Evolutionary conservation across 805 yeast species (phyloP).

Genomic region (Citeromyces nyonsensis): DNA sequence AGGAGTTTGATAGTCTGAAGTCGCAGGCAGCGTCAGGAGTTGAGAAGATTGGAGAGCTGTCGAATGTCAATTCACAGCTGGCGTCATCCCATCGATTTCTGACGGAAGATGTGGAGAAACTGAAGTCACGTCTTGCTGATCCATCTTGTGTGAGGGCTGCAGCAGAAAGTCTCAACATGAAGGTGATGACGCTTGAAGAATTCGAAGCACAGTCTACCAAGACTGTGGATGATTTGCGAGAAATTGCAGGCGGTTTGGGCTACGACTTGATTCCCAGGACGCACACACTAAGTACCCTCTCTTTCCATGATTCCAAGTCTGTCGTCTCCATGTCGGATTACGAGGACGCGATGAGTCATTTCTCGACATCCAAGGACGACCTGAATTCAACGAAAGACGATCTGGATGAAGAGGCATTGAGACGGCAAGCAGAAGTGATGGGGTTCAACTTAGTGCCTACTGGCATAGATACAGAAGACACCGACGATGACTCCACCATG

Average conservation of each 20-base stretch:
- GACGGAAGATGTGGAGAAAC: slow-evolving; percentile 3
- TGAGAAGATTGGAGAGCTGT: slow-evolving; percentile 2
- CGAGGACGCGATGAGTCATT: slow-evolving; percentile 5
- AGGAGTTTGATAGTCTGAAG: slow-evolving; percentile 6
- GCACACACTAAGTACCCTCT: too few species aligned
- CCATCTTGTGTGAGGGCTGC: too few species aligned
- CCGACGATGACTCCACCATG: slow-evolving; percentile 8
- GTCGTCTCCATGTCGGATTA: slow-evolving; percentile 1
- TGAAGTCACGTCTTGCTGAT: neutral
- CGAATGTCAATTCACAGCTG: slow-evolving; percentile 4
- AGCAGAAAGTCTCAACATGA: too few species aligned
- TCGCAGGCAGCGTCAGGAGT: neutral
- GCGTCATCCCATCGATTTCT: slow-evolving; percentile 4
- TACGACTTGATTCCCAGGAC: too few species aligned
- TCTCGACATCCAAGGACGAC: too few species aligned
- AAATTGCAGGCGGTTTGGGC: too few species aligned
- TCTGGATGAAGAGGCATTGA: slow-evolving; percentile 14
- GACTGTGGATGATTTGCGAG: too few species aligned
- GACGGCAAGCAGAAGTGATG: slow-evolving; percentile 16
- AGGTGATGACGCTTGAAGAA: too few species aligned
- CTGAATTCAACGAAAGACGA: slow-evolving; percentile 6
- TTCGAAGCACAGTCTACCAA: too few species aligned
- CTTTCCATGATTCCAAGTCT: too few species aligned
- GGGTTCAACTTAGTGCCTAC: slow-evolving; percentile 18
- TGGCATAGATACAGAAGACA: slow-evolving; percentile 5